Conservation (phyloP, 2,329 filamentous ascomycete species). For the Corniculantispora saksenae region DNA sequence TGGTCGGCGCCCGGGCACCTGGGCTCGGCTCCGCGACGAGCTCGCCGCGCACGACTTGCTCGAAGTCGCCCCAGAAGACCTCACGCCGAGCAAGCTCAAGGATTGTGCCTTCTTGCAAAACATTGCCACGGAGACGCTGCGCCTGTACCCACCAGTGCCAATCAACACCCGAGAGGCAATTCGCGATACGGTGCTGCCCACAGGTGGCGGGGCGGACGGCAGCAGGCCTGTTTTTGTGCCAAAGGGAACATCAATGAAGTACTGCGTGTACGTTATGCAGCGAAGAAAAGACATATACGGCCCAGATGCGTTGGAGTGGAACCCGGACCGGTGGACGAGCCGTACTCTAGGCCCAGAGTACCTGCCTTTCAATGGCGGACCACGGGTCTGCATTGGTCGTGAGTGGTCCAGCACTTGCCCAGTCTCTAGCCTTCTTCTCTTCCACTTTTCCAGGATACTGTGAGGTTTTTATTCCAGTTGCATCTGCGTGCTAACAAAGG, state of each 20-base stretch:
- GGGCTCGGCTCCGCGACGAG: neutral
- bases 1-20: neutral
- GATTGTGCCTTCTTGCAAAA: neutral
- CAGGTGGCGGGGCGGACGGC: neutral
- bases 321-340: constrained; percentile 33
- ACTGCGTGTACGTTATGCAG: constrained; percentile 28
- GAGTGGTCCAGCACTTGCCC: neutral
- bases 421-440: neutral
- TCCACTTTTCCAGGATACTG: neutral
- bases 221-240: neutral
- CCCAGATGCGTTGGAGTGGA: constrained; percentile 29
- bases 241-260: neutral
- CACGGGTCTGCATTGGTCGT: constrained; percentile 29
- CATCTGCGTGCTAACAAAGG: neutral
- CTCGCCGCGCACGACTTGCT: neutral
- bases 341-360: constrained; percentile 37
- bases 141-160: constrained; percentile 6
- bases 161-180: constrained; percentile 6
- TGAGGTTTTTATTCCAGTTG: too few species aligned
- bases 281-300: constrained; percentile 31
- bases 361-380: constrained; percentile 41
- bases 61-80: neutral
- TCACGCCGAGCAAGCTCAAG: neutral
- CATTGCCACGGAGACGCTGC: neutral
- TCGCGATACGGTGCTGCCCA: neutral